Percentiles rank a stretch among this genome's conserved stretches.
phyloP scores from a whole-genome alignment of 2,329 filamentous ascomycete genomes.

The Botrytis paeoniae region DNA sequence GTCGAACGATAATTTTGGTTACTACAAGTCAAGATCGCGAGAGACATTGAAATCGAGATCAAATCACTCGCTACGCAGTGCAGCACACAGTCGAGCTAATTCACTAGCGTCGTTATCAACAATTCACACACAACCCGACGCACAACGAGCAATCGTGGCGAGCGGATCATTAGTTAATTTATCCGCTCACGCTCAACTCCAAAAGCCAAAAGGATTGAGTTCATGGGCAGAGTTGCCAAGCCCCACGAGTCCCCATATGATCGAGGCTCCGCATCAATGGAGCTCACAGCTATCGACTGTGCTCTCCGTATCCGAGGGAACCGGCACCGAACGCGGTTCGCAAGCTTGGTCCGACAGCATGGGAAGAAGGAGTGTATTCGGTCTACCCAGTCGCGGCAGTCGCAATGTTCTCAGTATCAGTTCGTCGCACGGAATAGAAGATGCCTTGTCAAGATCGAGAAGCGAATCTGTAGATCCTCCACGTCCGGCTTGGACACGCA shows the following conservation, averaged over 20 bases:
- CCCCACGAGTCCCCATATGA: slow-evolving; percentile 42
- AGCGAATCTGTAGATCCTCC: slow-evolving; percentile 49
- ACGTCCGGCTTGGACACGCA: slow-evolving; percentile 42
- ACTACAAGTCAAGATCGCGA: slow-evolving; percentile 50
- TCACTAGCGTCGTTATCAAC: slow-evolving; percentile 57
- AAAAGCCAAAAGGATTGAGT: slow-evolving; percentile 29
- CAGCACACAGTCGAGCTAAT: slow-evolving; percentile 44
- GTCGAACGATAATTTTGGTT: slow-evolving; percentile 49
- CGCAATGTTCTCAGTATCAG: slow-evolving; percentile 57
- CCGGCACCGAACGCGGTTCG: slow-evolving; percentile 46
- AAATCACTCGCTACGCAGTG: slow-evolving; percentile 27
- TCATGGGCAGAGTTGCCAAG: slow-evolving; percentile 38
- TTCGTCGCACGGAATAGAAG: slow-evolving; percentile 42
- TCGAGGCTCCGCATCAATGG: slow-evolving; percentile 56
- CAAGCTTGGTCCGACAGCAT: slow-evolving; percentile 43
- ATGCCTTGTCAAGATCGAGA: slow-evolving; percentile 23
- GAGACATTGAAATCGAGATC: slow-evolving; percentile 44
- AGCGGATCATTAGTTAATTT: slow-evolving; percentile 34
- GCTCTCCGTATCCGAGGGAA: slow-evolving; percentile 57
- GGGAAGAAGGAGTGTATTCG: slow-evolving; percentile 48
- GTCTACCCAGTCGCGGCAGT: slow-evolving; percentile 45
- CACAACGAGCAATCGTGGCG: slow-evolving; percentile 32
- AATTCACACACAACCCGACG: slow-evolving; percentile 42
- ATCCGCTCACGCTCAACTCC: slow-evolving; percentile 25
- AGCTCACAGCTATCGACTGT: slow-evolving; percentile 63